Conservation (phyloP, 148 eudicot genomes). For the Limonium bicolor region DNA sequence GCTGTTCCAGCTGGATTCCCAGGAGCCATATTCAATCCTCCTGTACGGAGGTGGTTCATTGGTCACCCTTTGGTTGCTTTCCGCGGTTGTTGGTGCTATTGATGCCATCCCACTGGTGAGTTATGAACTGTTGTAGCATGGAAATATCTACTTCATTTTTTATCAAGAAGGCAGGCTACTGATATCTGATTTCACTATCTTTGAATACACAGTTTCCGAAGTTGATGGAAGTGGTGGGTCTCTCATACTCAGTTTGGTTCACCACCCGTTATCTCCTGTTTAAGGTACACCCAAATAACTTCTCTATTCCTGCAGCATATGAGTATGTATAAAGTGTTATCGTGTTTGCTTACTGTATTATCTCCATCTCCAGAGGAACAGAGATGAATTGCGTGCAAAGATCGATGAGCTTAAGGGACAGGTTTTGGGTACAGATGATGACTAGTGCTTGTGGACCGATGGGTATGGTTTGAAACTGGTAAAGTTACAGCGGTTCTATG, state of each 20-base stretch:
- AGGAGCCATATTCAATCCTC: constrained; percentile 32
- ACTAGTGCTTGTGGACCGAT: too few species aligned
- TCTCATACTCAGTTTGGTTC: constrained; percentile 72
- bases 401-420: constrained; percentile 50
- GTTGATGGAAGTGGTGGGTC: constrained; percentile 71
- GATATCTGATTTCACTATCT: too few species aligned
- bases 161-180: too few species aligned
- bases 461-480: too few species aligned
- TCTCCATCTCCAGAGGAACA: constrained; percentile 36
- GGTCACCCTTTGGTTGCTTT: constrained; percentile 40
- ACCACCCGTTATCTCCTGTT: constrained; percentile 61
- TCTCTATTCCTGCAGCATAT: neutral
- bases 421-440: constrained; percentile 35
- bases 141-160: too few species aligned
- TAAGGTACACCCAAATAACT: constrained; percentile 47
- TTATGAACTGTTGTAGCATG: neutral
- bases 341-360: neutral
- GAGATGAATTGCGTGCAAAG: constrained; percentile 46
- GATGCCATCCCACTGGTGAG: constrained; percentile 75
- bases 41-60: constrained; percentile 44
- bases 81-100: constrained; percentile 55
- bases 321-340: neutral
- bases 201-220: constrained; percentile 36
- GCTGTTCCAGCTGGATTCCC: constrained; percentile 54
- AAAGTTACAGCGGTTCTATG: too few species aligned